Percentiles rank a stretch among this genome's conserved stretches.
Conservation (phyloP, 441 rosid species). For the Pelargonium fulgidum region DNA sequence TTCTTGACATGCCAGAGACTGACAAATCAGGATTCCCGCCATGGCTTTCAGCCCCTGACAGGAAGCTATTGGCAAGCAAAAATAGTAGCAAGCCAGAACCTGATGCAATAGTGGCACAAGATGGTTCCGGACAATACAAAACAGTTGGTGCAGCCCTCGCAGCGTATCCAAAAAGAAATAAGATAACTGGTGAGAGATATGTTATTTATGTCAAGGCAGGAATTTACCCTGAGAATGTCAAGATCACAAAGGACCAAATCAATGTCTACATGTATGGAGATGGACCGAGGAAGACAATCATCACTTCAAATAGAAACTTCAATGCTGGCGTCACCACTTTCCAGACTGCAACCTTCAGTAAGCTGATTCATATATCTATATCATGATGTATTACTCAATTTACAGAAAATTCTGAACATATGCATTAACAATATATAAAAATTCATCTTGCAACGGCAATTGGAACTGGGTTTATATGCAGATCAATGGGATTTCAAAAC, state of each 20-base stretch:
- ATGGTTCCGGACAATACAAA: conserved; percentile 47
- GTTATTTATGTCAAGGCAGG: conserved; percentile 46
- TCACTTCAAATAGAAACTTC: conserved; percentile 33
- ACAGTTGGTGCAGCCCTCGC: conserved; percentile 43
- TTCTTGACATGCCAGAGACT: conserved; percentile 18
- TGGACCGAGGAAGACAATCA: conserved; percentile 41
- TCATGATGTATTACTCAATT: too few species aligned
- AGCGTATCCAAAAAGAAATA: conserved; percentile 51
- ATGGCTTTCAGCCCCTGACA: conserved; percentile 45
- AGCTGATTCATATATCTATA: too few species aligned
- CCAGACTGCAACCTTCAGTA: conserved; percentile 31
- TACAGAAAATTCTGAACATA: too few species aligned
- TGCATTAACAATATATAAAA: too few species aligned
- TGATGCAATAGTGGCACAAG: conserved; percentile 41
- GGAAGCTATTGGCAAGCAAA: conserved; percentile 31
- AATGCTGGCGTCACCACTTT: conserved; percentile 44
- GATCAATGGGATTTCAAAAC: conserved; percentile 46
- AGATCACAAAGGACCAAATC: conserved; percentile 32
- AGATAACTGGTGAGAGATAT: conserved; percentile 20
- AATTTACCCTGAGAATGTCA: conserved; percentile 39
- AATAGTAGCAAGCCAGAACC: conserved; percentile 18
- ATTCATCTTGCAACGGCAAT: conserved; percentile 27
- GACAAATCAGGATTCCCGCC: conserved; percentile 27
- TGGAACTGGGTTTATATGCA: conserved; percentile 46
- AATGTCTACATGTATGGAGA: conserved; percentile 45